Evolutionary conservation across 2,329 filamentous ascomycete genomes (phyloP).

Genomic region (Cryoendolithus antarcticus): DNA sequence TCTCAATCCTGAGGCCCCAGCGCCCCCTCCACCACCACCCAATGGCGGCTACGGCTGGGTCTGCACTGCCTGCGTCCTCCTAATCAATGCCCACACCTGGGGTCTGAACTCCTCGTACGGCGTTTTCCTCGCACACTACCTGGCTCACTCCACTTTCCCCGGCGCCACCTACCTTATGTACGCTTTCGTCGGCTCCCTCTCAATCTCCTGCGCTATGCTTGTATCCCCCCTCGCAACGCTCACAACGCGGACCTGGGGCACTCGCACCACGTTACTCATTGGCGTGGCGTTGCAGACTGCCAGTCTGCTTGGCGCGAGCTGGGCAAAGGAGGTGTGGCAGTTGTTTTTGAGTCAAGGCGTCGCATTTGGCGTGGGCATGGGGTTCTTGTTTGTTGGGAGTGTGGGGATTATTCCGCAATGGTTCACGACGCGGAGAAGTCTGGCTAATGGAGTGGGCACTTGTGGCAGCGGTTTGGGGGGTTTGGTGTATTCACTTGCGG

Average conservation of each 20-base stretch:
- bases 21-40: no score
- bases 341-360: constrained; percentile 64
- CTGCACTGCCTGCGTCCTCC: constrained; percentile 33
- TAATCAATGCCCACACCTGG: constrained; percentile 39
- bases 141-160: constrained; percentile 49
- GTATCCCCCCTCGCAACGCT: constrained; percentile 56
- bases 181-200: constrained; percentile 65
- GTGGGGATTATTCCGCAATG: constrained; percentile 60
- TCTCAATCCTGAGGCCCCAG: no score
- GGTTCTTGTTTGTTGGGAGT: constrained; percentile 59
- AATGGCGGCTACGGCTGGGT: constrained; percentile 52
- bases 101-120: constrained; percentile 42
- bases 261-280: constrained; percentile 49
- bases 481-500: constrained; percentile 53
- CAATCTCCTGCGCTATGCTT: constrained; percentile 52
- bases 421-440: constrained; percentile 55
- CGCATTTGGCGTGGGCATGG: constrained; percentile 67
- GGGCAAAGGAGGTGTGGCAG: constrained; percentile 59
- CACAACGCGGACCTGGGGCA: constrained; percentile 49
- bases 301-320: constrained; percentile 58
- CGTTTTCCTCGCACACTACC: constrained; percentile 66
- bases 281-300: constrained; percentile 53
- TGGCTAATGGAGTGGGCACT: constrained; percentile 57
- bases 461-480: constrained; percentile 68
- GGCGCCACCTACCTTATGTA: constrained; percentile 54